phyloP scores from a whole-genome alignment of 2,329 filamentous ascomycete species.

The Biscogniauxia sp. region DNA sequence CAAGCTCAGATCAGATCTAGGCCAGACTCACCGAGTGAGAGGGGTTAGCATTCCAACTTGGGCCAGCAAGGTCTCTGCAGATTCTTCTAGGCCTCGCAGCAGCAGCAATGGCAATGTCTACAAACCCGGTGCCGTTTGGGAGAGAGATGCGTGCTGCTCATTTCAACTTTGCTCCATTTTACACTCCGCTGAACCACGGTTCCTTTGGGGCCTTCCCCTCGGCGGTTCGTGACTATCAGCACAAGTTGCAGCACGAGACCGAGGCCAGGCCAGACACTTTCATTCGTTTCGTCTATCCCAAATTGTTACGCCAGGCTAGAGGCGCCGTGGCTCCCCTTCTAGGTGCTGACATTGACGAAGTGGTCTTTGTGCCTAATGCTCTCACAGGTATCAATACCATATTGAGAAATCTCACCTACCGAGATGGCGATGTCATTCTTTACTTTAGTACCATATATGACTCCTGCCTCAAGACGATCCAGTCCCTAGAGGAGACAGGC shows the following conservation, averaged over 20 bases:
- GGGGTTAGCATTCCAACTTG: background rate
- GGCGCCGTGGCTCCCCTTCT: conserved; percentile 57
- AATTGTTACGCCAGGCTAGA: conserved; percentile 56
- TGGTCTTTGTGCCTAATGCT: conserved; percentile 70
- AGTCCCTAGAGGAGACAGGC: conserved; percentile 59
- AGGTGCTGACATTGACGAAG: conserved; percentile 55
- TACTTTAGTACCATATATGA: conserved; percentile 68
- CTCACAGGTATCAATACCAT: conserved; percentile 67
- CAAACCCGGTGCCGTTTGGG: conserved; percentile 22
- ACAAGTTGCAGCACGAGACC: conserved; percentile 50
- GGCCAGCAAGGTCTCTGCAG: background rate
- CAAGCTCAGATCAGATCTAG: background rate
- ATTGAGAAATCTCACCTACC: conserved; percentile 62
- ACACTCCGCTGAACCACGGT: conserved; percentile 43
- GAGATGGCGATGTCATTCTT: conserved; percentile 61
- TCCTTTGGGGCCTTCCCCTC: conserved; percentile 68
- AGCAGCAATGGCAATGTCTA: background rate
- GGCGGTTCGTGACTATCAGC: conserved; percentile 51
- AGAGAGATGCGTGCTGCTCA: conserved; percentile 30
- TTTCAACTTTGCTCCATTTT: conserved; percentile 32
- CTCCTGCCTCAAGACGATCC: conserved; percentile 62
- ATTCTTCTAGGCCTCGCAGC: background rate
- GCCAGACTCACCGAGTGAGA: background rate
- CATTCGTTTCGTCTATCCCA: conserved; percentile 58
- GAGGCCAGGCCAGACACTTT: conserved; percentile 65